phyloP scores from a whole-genome alignment of 306 rosid species.

The Fragaria ananassa region DNA sequence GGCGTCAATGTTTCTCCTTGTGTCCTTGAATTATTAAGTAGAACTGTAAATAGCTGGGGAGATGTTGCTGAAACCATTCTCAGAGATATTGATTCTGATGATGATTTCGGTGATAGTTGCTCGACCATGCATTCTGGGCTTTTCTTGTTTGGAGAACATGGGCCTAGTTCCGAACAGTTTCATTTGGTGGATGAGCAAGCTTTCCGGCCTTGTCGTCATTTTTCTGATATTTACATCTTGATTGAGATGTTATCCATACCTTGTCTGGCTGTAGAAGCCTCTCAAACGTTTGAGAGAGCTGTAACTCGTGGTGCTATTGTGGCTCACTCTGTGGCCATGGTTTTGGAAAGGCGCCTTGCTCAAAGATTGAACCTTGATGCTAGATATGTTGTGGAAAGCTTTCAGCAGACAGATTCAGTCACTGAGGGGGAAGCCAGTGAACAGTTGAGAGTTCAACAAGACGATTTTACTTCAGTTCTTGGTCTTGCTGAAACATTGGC shows the following conservation, averaged over 20 bases:
- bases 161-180: constrained; percentile 52
- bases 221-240: constrained; percentile 82
- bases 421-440: constrained; percentile 63
- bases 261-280: constrained; percentile 90
- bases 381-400: constrained; percentile 50
- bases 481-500: constrained; percentile 96
- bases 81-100: constrained; percentile 87
- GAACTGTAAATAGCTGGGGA: constrained; percentile 96
- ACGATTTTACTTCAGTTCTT: constrained; percentile 84
- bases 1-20: constrained; percentile 79
- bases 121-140: constrained; percentile 53
- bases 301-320: constrained; percentile 82
- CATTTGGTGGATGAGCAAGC: constrained; percentile 69
- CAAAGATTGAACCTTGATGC: constrained; percentile 56
- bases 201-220: constrained; percentile 53
- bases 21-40: constrained; percentile 89
- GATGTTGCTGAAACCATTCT: constrained; percentile 97
- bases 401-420: constrained; percentile 54
- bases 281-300: constrained; percentile 96
- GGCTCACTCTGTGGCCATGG: constrained; percentile 84
- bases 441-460: constrained; percentile 69
- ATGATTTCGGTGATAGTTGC: constrained; percentile 71
- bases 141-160: constrained; percentile 74
- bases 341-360: constrained; percentile 84
- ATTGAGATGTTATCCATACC: constrained; percentile 96